Conservation (phyloP, 345 rosid genomes). For the Melaleuca alternifolia region DNA sequence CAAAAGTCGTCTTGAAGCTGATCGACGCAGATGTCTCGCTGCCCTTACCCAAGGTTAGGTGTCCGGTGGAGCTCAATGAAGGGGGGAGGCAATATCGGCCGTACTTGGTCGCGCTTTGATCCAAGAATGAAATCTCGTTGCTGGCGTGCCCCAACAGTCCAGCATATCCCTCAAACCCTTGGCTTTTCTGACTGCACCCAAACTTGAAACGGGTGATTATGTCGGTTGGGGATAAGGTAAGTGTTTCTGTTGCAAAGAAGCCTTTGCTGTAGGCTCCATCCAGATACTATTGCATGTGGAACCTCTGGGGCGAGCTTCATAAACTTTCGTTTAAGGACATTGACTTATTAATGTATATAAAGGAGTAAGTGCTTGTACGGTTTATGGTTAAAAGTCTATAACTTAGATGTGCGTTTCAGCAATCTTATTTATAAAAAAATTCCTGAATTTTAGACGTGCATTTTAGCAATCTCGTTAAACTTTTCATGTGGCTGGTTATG, state of each 20-base stretch:
- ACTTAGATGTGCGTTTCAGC: too few species aligned
- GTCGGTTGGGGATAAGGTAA: neutral
- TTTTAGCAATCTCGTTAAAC: too few species aligned
- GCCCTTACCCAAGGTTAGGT: neutral
- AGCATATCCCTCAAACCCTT: neutral
- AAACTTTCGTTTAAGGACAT: too few species aligned
- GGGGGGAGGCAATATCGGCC: constrained; percentile 6
- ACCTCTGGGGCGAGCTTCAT: neutral
- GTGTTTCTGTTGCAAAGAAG: constrained; percentile 1
- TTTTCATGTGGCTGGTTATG: too few species aligned
- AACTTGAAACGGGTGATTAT: neutral
- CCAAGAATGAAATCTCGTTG: neutral
- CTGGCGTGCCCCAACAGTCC: constrained; percentile 12
- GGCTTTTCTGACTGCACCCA: constrained; percentile 10
- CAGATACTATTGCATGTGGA: neutral
- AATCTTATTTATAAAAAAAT: too few species aligned
- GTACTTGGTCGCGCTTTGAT: neutral
- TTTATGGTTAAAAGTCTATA: too few species aligned
- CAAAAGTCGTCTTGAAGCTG: neutral
- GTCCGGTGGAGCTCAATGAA: neutral
- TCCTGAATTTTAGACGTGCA: too few species aligned
- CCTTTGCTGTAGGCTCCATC: constrained; percentile 4
- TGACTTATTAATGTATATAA: too few species aligned
- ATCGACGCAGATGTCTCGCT: neutral
- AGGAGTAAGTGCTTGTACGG: too few species aligned